Base-by-base conservation (phyloP, 164 flowering plant genomes). In the Magnolia changhungtana region DNA sequence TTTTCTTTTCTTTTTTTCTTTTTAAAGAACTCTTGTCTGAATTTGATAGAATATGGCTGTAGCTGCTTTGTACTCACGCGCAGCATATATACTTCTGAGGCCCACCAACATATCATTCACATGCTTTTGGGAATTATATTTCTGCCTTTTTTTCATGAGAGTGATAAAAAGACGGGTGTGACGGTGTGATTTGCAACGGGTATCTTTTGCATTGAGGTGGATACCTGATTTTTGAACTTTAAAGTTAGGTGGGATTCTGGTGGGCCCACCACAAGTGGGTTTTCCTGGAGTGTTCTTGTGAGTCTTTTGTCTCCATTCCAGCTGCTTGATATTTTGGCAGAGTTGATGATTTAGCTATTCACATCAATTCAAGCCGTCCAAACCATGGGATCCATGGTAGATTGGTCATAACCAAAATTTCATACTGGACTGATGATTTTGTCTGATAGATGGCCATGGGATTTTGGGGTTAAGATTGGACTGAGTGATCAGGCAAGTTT, bases 1-100 rank as follows among this genome's bases (percentile, higher is more conserved):
- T 50, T 10, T 66, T 51, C 45, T 7, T 66, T 50, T 50, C 63
- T 2, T 24, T 63, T 67, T 52, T 7, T 13, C 21, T 74, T 37
- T 37, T 37, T 37, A 37, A 37, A 37, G 45, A 37, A 37, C 45
- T 37, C 45, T 5, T 37, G 45, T 37, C 3, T 13, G 50, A 19
- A 68, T 68, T 45, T 68, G 51, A 29, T 68, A 66, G 69, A 66
- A 66, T 66, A n/a, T 66, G 27, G 23, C 31, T 66, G 68, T 31
- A 31, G 14, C 71, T 29, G 71, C 71, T 68, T 68, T 68, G n/a
- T 1, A 27, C 50, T 68, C 13, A 68, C 71, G 71, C 71, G 16
- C n/a, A 27, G 71, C 50, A 68, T 68, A 29, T 68, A 68, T 68
- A 68, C 49, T 8, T 4, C 45, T 37, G 45, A 37, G 49, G 31